These are phyloP conservation scores for Wickerhamiella galacta DNA, from an alignment of 805 yeast genomes.

Conservation along the genomic window DNA sequence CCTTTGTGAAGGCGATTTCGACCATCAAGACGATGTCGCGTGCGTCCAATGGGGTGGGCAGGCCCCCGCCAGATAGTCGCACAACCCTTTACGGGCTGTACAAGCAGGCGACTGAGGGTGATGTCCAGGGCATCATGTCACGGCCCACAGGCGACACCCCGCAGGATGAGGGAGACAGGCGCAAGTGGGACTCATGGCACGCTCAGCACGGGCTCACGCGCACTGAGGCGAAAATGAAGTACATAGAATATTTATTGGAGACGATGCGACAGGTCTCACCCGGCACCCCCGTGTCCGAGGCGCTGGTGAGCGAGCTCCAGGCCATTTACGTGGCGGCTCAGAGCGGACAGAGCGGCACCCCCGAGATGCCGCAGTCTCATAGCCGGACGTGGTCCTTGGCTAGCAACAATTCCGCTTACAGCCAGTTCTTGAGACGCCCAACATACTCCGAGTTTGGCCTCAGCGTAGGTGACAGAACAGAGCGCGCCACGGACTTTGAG, in stretches of 20 bases:
- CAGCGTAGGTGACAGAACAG: constrained; percentile 13
- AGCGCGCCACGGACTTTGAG: constrained; percentile 2
- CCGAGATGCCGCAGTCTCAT: constrained; percentile 1
- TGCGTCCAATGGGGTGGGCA: constrained; percentile 4
- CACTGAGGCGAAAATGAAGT: constrained; percentile 58
- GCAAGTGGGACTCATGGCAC: constrained; percentile 79
- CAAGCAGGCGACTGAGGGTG: constrained; percentile 82
- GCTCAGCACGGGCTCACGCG: constrained; percentile 47
- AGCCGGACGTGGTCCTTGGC: constrained; percentile 10
- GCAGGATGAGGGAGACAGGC: constrained; percentile 50
- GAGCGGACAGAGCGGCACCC: not conserved
- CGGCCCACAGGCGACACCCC: constrained; percentile 44
- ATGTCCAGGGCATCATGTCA: constrained; percentile 50
- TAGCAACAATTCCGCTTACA: constrained; percentile 12
- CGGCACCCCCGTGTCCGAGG: constrained; percentile 49
- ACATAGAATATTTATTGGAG: constrained; percentile 49
- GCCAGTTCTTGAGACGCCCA: constrained; percentile 15
- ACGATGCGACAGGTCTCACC: constrained; percentile 36
- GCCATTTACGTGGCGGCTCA: constrained; percentile 39
- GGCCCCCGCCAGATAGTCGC: constrained; percentile 13
- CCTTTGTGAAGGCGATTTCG: constrained; percentile 66
- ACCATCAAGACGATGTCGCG: constrained; percentile 54
- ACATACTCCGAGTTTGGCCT: constrained; percentile 16
- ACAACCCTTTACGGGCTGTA: constrained; percentile 52
- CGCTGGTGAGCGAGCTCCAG: constrained; percentile 50